Evolutionary conservation across 2,329 filamentous ascomycete species (phyloP).

Genomic region (Pestalotiopsis fici): DNA sequence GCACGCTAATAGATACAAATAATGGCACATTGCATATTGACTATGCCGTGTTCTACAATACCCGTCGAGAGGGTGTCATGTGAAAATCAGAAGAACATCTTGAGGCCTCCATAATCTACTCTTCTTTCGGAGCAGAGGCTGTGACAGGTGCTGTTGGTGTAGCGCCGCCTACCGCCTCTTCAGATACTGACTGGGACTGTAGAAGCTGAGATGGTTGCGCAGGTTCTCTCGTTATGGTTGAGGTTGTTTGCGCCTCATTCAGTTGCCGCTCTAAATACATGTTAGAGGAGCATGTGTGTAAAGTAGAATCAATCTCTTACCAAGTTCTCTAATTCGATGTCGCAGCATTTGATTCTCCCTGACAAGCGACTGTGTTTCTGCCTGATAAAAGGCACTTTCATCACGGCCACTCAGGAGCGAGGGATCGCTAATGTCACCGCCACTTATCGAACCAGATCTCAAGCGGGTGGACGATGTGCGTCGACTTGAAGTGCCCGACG

Average conservation of each 20-base stretch:
- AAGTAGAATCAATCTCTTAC: slow-evolving; percentile 43
- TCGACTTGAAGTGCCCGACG: slow-evolving; percentile 61
- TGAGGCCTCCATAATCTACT: neutral
- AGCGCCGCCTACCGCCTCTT: slow-evolving; percentile 27
- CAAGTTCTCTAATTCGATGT: slow-evolving; percentile 71
- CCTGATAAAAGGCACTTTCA: slow-evolving; percentile 79
- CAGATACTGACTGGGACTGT: slow-evolving; percentile 45
- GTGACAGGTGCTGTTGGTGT: slow-evolving; percentile 4
- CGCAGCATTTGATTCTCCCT: slow-evolving; percentile 84
- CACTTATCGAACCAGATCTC: slow-evolving; percentile 58
- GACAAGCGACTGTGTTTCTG: slow-evolving; percentile 76
- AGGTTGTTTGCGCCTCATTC: slow-evolving; percentile 38
- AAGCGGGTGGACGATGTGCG: slow-evolving; percentile 56
- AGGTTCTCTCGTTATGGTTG: slow-evolving; percentile 45
- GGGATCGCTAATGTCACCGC: slow-evolving; percentile 57
- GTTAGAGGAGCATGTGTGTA: neutral
- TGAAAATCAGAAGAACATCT: too few species aligned
- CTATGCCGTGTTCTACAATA: too few species aligned
- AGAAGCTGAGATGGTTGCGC: slow-evolving; percentile 49
- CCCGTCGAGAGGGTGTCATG: too few species aligned
- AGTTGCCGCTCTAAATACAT: slow-evolving; percentile 50
- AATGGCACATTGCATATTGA: too few species aligned
- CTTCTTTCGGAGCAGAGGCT: slow-evolving; percentile 22
- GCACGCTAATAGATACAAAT: too few species aligned
- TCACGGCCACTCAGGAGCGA: slow-evolving; percentile 67